Conservation (phyloP, 805 yeast species). For the Metschnikowia matae region DNA sequence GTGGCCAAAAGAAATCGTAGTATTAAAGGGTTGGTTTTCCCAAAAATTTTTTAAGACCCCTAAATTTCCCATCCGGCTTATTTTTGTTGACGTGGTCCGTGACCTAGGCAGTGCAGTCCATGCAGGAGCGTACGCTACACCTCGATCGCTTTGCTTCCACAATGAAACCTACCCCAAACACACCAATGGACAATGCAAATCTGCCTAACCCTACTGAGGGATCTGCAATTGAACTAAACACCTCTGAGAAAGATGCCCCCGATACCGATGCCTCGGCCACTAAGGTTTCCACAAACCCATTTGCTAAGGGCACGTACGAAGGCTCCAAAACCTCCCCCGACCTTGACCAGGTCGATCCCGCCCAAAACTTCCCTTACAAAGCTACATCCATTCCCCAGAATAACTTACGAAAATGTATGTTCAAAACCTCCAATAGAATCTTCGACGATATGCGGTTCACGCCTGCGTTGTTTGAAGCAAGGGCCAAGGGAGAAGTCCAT, state of each 20-base stretch:
- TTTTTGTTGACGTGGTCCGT: neutral
- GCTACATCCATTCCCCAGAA: constrained; percentile 14
- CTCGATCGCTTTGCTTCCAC: constrained; percentile 3
- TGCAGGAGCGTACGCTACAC: neutral
- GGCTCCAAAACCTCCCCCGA: neutral
- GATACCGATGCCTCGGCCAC: neutral
- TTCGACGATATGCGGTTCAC: constrained; percentile 52
- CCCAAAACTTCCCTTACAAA: constrained; percentile 11
- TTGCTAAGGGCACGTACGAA: constrained; percentile 7
- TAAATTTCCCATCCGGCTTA: no score
- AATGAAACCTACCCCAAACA: neutral
- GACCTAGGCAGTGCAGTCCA: neutral
- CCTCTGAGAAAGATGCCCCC: neutral
- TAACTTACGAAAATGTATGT: constrained; percentile 25
- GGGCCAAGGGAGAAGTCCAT: neutral
- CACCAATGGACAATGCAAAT: constrained; percentile 3
- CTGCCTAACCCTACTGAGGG: neutral
- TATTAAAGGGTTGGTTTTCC: neutral
- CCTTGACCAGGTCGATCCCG: constrained; percentile 1
- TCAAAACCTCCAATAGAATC: constrained; percentile 65
- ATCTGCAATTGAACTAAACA: neutral
- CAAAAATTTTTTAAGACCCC: neutral
- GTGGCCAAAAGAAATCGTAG: no score
- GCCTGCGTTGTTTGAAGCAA: constrained; percentile 12
- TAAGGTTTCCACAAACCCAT: constrained; percentile 9